Evolutionary conservation across 805 yeast genomes (phyloP), one percentile per base, ranked within the genome.

Genomic region (Myxozyma kluyveri): DNA sequence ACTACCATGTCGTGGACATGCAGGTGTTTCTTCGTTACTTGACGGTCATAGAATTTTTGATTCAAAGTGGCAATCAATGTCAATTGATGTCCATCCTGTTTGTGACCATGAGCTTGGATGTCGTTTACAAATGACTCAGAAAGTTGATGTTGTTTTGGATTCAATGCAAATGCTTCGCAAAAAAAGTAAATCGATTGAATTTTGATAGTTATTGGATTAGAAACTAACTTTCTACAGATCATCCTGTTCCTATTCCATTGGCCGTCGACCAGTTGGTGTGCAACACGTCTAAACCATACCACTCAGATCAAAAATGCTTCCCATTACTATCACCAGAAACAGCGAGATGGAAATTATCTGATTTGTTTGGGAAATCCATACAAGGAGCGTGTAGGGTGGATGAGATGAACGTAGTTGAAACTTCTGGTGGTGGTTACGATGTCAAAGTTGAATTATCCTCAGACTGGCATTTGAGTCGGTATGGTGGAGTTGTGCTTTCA

Each of bases 51-150:
- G 45, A 24, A 78, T 88, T 6, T 93, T 89, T 67, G 96, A 89
- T 64, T 82, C 96, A 0, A 81, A 83, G 57, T 93, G 98, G 98
- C 96, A 90, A 59, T 81, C 90, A 37, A 84, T 93, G 88, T 78
- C 96, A 1, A 80, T 93, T 42, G 98, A 91, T 66, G 75, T 91
- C 23, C 69, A 70, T 17, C 82, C 88, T 0, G 70, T 69, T 10
- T 82, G 89, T 60, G 70, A 67, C 22, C 69, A 56, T 2, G 52
- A 61, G 1, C 45, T 51, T 4, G 42, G 42, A 12, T 84, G 89
- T 59, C 66, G 69, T 39, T 77, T 78, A 61, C 66, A 72, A 19
- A 75, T 88, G 80, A 71, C 76, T 23, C 90, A 87, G 59, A 71
- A 79, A 23, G 81, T 91, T 21, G 84, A 84, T 59, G 75, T 83